Base-by-base conservation (phyloP, 2,329 filamentous ascomycete genomes). In the Arthrobotrys iridis region DNA sequence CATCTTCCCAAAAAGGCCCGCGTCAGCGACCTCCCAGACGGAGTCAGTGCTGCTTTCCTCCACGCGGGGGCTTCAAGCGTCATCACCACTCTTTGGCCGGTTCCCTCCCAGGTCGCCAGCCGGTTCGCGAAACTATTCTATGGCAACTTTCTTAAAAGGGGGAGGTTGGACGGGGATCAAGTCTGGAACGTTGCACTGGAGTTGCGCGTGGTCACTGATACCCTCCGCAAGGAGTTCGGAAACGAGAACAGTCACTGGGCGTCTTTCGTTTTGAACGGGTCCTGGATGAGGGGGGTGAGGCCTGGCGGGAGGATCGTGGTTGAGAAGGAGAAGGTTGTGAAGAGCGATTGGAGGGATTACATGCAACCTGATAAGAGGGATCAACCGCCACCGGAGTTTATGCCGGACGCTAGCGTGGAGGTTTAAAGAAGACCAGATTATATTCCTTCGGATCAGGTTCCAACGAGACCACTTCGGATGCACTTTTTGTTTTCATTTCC, bases 11-110 rank as follows among this genome's bases (percentile, higher is more conserved):
- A 10, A 28, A 43, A 46, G 1, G 30, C 35, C 30, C 46, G 6
- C 10, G n/a, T 63, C 8, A 26, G 15, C 13, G 66, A 58, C 13
- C 22, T 75, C 6, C 71, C 71, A 5, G 71, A 75, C 33, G 71
- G 57, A 2, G 24, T 75, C 3, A 30, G 60, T 2, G 20, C 63
- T 5, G 71, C 71, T 4, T 75, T 75, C 37, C 26, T 75, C 11
- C 62, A 75, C 37, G 55, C 71, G 2, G 71, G 71, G 2, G 71
- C 71, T 18, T 60, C 62, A 22, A 68, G 18, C 18, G 71, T 75
- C 8, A 20, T 75, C 15, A 63, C 71, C 18, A 75, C 71, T 5
- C 45, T 75, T 11, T 75, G 71, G 71, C 71, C 71, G 10, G 71
- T 75, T 5, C 71, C 71, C 5, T 35, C 30, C 18, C 8, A 43